These are phyloP conservation scores for Elongisporangium senticosum DNA, from an alignment of 352 stramenopile species.

Conservation along the genomic window DNA sequence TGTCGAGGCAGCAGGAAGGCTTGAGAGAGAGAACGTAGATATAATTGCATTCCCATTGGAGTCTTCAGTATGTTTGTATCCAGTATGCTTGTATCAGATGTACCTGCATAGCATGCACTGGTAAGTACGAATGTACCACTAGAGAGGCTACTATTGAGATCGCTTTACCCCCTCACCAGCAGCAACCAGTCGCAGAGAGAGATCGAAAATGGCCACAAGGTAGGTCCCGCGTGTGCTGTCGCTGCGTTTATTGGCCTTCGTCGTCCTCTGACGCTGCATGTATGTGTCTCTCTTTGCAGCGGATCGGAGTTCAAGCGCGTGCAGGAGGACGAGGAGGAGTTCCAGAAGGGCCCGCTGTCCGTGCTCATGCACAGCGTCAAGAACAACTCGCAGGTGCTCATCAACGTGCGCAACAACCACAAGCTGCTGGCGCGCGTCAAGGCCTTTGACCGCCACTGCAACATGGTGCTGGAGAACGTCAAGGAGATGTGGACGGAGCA, in stretches of 20 bases:
- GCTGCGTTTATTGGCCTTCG: neutral
- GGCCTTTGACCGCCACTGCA: slow-evolving; percentile 99
- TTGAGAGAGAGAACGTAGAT: neutral
- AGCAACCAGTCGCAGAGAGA: neutral
- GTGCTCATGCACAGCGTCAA: slow-evolving; percentile 98
- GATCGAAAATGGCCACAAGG: neutral
- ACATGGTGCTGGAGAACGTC: slow-evolving; percentile 99
- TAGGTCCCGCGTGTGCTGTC: neutral
- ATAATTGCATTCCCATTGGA: neutral
- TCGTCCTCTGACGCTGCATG: neutral
- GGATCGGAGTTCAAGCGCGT: slow-evolving; percentile 76
- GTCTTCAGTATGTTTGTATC: neutral
- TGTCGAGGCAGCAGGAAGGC: slow-evolving; percentile 9
- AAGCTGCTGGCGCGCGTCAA: slow-evolving; percentile 99
- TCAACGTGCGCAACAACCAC: slow-evolving; percentile 99
- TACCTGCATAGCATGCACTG: too few species aligned
- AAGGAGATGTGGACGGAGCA: slow-evolving; percentile 99
- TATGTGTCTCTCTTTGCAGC: slow-evolving; percentile 5
- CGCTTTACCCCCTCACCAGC: neutral
- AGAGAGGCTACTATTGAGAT: neutral
- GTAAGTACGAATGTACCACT: neutral
- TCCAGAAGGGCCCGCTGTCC: slow-evolving; percentile 95
- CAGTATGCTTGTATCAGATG: too few species aligned
- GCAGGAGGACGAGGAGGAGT: slow-evolving; percentile 89
- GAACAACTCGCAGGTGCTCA: slow-evolving; percentile 97